A percentile compares a stretch with the other conserved stretches of the same genome.
These are phyloP conservation scores for Neoboletus brunneissimus DNA, from an alignment of 768 basidiomycete species.

Conservation along the genomic window DNA sequence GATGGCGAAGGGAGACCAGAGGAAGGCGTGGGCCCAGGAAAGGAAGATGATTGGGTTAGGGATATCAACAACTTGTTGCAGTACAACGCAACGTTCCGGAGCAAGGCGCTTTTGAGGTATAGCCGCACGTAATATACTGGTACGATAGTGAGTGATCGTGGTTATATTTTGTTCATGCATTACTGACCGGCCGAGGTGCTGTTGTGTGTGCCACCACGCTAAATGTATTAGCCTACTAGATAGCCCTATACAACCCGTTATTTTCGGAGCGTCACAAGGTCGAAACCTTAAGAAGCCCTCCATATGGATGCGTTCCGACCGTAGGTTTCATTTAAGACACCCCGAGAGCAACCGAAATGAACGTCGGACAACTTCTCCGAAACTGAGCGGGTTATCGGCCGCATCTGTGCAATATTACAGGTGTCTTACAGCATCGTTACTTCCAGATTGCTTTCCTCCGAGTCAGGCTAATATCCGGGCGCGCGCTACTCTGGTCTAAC, in stretches of 20 bases:
- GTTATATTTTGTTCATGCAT: neutral
- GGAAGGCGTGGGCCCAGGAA: slow-evolving; percentile 73
- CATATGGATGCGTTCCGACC: neutral
- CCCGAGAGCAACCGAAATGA: neutral
- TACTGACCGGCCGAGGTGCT: neutral
- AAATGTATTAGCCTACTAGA: slow-evolving; percentile 1
- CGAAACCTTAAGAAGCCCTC: neutral
- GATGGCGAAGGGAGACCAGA: slow-evolving; percentile 40
- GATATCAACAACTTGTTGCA: slow-evolving; percentile 94
- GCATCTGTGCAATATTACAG: neutral
- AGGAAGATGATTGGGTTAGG: slow-evolving; percentile 93
- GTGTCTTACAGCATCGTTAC: neutral
- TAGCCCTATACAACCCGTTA: neutral
- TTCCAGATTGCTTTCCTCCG: neutral
- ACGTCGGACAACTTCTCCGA: neutral
- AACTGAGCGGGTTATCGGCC: no score
- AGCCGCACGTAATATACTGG: slow-evolving; percentile 42
- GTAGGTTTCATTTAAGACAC: neutral
- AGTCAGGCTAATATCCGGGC: neutral
- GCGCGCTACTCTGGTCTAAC: neutral
- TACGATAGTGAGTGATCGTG: slow-evolving; percentile 12
- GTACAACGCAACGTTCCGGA: slow-evolving; percentile 92
- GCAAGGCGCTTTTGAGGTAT: slow-evolving; percentile 79
- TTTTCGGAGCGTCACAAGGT: neutral
- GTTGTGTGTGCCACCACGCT: neutral